Base-by-base conservation (phyloP, 2,329 filamentous ascomycete genomes). In the Colletotrichum ledebouriae region DNA sequence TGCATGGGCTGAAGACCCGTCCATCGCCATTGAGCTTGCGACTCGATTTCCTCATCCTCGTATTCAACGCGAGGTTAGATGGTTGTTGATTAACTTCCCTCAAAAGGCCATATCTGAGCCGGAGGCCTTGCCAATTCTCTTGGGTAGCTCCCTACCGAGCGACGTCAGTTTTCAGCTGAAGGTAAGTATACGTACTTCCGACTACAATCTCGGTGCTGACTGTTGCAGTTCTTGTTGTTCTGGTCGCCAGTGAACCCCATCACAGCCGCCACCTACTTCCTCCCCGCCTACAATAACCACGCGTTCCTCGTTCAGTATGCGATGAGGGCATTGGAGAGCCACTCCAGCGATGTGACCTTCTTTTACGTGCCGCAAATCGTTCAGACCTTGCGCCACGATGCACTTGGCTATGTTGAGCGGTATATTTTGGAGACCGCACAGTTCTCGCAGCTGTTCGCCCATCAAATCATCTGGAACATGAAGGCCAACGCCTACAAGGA, bases 381-480 rank as follows among this genome's bases (percentile, higher is more conserved):
- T 13, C 96, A 99, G 78, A 92, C 93, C 49, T 86, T 99, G 49
- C 91, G 96, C 61, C 98, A 98, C 74, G 96, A 99, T 83, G 88
- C 87, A 12, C 85, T 99, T 25, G 96, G 96, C 63, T 99, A 99
- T 76, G 94, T 98, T 2, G 94, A 98, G 79, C 89, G 95, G 50
- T 99, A 98, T 76, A 98, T 99, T 63, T 86, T 98, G 15, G 96
- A 99, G 81, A 98, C 97, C 0, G 96, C 94, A 1, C 95, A 97
- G 74, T 94, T 97, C 76, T 98, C 96, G n/a, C 96, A 98, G 78
- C 83, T 98, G 9, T 99, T 99, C 79, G 95, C 97, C 2, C 97
- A 99, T 78, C 96, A 99, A 75, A 98, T 99, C 73, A 99, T 99
- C 76, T 99, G 97, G 96, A 99, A 99, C 78, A 99, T 99, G 92